Evolutionary conservation across 768 basidiomycete species (phyloP), one percentile per base, ranked within the genome.

Genomic region (Pleurotus djamor): DNA sequence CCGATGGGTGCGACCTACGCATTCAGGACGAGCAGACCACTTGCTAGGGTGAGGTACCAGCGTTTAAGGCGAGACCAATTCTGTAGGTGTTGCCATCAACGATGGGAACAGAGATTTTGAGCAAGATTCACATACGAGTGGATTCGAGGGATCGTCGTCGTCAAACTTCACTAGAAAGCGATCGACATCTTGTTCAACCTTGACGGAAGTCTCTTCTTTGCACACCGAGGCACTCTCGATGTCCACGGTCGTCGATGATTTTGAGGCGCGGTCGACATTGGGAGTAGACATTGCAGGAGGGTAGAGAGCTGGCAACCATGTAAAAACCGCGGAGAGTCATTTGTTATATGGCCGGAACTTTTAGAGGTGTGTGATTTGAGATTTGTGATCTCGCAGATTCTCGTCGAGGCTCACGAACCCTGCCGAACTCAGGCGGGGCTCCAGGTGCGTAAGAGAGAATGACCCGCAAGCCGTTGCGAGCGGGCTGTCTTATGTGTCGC

Each of bases 41-140:
- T 77, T 13, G 77, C 62, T 52, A 79, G n/a, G 7, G 83, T 83
- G 36, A 86, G 66, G 63, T 81, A 84, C 83, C 83, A 84, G 68
- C 75, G 73, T 60, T 67, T 72, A 17, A 60, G 17, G 5, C 57
- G 62, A 8, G 80, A 76, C 85, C 83, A 85, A 60, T 78, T 84
- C 85, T 86, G 49, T 7, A 37, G 4, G 9, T 28, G 17, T 47
- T n/a, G 48, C 62, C 14, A 51, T 49, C 33, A 33, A 34, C n/a
- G 47, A 33, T 54, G 17, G 16, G 10, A 7, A 44, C 28, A 54
- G 37, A 58, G 52, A 36, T 65, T 58, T 16, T 56, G 56, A 32
- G 28, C 35, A 33, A 4, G 36, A 21, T 41, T 45, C 38, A 70
- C 65, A 37, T 59, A 80, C 83, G 69, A 79, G 73, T 45, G 84